A percentile compares a stretch with the other conserved stretches of the same genome.
Conservation (phyloP, 2,329 filamentous ascomycete species). For the Fusarium musae region DNA sequence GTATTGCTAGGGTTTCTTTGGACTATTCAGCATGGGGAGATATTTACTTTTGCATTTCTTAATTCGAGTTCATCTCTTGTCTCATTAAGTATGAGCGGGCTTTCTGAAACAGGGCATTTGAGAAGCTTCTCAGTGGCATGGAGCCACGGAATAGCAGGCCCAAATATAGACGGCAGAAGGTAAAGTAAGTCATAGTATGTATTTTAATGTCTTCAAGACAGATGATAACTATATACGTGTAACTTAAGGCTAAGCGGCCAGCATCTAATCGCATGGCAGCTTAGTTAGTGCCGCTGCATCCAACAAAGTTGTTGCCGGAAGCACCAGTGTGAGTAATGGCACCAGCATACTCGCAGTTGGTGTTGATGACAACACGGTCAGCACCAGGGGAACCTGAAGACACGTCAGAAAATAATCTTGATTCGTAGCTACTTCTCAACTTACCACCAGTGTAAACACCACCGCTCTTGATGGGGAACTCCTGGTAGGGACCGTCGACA, state of each 20-base stretch:
- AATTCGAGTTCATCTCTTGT: not conserved
- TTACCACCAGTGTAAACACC: constrained; percentile 52
- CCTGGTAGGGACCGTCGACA: constrained; percentile 51
- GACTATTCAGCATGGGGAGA: accelerated
- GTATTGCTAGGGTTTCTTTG: not conserved
- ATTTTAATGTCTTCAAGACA: not conserved
- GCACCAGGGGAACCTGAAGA: constrained; percentile 63
- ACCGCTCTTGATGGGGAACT: constrained; percentile 51
- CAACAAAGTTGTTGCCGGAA: constrained; percentile 74
- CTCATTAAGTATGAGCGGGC: too few relatives aligned
- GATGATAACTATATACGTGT: not conserved
- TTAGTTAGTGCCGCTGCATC: constrained; percentile 56
- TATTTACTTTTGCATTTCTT: too few relatives aligned
- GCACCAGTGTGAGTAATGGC: constrained; percentile 78
- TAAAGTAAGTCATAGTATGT: not conserved
- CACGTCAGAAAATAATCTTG: not conserved
- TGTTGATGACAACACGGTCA: constrained; percentile 73
- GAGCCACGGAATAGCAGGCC: accelerated
- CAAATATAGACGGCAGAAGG: accelerated
- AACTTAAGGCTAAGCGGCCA: not conserved
- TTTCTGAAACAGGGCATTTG: not conserved
- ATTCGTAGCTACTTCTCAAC: not conserved
- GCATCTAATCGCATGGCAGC: accelerated
- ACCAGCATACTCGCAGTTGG: constrained; percentile 67
- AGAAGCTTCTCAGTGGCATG: accelerated